Percentiles rank a stretch among this genome's conserved stretches.
These are phyloP conservation scores for Cladophialophora yegresii DNA, from an alignment of 2,329 filamentous ascomycete species.

Conservation along the genomic window DNA sequence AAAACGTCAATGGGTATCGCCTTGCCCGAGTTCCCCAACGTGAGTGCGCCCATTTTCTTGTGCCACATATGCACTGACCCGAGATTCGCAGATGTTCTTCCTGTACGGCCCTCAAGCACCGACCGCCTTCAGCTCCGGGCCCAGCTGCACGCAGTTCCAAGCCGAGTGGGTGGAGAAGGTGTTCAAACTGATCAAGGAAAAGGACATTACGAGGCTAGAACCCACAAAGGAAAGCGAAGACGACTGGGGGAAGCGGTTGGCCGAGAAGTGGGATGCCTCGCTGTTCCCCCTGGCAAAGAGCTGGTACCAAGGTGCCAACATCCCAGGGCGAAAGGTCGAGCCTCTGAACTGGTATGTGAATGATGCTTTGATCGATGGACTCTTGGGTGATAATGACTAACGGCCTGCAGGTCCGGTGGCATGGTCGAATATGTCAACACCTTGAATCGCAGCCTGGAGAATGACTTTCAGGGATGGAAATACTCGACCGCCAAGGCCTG, in stretches of 20 bases:
- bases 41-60: neutral
- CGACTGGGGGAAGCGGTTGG: conserved; percentile 50
- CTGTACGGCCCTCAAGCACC: conserved; percentile 61
- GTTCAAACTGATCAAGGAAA: conserved; percentile 53
- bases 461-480: conserved; percentile 32
- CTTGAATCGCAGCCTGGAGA: conserved; percentile 26
- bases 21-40: conserved; percentile 50
- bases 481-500: conserved; percentile 17
- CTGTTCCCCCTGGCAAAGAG: conserved; percentile 55
- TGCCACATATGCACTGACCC: neutral
- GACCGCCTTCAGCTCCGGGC: conserved; percentile 43
- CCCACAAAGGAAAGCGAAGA: conserved; percentile 50
- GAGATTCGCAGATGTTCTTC: conserved; percentile 45
- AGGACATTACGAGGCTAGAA: conserved; percentile 56
- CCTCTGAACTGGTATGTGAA: conserved; percentile 49
- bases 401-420: conserved; percentile 29
- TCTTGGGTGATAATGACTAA: conserved; percentile 2
- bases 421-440: conserved; percentile 32
- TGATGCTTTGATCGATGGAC: no score
- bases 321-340: conserved; percentile 58
- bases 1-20: conserved; percentile 49
- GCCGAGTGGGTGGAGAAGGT: conserved; percentile 55
- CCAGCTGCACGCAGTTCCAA: conserved; percentile 57
- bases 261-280: conserved; percentile 49
- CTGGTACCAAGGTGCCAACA: conserved; percentile 60